Evolutionary conservation across 257 asterid species (phyloP).

Genomic region (Solanum tacnaense): DNA sequence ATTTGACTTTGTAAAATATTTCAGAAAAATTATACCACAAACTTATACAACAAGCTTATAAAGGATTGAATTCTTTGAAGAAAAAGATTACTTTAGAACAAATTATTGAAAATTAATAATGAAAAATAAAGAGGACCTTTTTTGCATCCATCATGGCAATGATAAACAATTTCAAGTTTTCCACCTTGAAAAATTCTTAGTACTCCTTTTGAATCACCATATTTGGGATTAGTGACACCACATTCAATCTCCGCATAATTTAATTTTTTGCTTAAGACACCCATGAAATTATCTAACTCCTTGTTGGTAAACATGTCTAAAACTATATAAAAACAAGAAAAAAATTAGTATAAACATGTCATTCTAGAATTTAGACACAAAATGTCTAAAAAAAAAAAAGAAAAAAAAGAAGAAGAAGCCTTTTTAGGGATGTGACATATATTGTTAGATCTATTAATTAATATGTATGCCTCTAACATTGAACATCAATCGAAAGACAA

Average conservation of each 20-base stretch:
- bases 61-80: neutral
- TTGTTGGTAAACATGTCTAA: neutral
- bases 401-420: neutral
- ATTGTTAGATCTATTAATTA: neutral
- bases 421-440: neutral
- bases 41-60: neutral
- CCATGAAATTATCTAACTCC: neutral
- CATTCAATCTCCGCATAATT: conserved; percentile 21
- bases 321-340: neutral
- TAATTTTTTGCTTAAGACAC: neutral
- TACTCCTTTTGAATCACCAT: conserved; percentile 21
- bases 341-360: neutral
- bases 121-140: neutral
- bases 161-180: conserved; percentile 20
- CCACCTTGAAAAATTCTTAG: conserved; percentile 15
- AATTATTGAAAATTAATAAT: neutral
- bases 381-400: neutral
- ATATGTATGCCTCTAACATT: neutral
- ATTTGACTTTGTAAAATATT: too few relatives aligned
- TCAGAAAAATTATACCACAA: neutral
- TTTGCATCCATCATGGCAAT: conserved; percentile 9
- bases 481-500: neutral
- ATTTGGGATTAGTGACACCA: conserved; percentile 17
- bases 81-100: neutral
- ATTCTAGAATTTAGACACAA: neutral